Evolutionary conservation across 2,329 filamentous ascomycete species (phyloP).

Genomic region (Trichoderma sp.): DNA sequence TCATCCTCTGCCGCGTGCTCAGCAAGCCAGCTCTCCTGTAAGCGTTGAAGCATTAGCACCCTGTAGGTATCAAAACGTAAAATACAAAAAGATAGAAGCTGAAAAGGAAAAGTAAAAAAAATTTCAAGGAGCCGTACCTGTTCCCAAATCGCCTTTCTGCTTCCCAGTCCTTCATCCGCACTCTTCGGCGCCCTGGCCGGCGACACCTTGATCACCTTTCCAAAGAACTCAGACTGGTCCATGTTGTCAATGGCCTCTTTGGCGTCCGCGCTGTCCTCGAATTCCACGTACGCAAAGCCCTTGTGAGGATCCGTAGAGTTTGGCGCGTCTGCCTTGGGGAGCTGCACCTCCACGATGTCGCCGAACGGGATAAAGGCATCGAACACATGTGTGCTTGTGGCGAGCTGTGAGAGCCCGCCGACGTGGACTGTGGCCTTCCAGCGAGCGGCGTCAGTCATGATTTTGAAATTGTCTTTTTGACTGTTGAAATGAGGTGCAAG

Average conservation of each 20-base stretch:
- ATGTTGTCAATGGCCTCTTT: constrained; percentile 98
- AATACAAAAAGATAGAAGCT: background rate
- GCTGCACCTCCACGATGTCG: constrained; percentile 86
- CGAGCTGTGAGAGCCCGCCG: constrained; percentile 80
- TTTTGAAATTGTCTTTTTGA: constrained; percentile 13
- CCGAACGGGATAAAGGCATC: constrained; percentile 97
- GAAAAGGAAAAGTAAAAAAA: background rate
- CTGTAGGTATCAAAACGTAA: background rate
- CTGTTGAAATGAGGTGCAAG: no score
- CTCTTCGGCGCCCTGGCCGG: constrained; percentile 91
- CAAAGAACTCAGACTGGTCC: constrained; percentile 95
- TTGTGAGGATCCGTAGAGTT: constrained; percentile 80
- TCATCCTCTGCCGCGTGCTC: constrained; percentile 80
- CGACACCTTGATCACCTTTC: constrained; percentile 87
- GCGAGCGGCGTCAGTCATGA: constrained; percentile 79
- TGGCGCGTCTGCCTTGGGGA: constrained; percentile 84
- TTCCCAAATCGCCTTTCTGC: constrained; percentile 94
- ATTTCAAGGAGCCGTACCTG: constrained; percentile 64
- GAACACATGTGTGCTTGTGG: constrained; percentile 75
- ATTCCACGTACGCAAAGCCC: constrained; percentile 97
- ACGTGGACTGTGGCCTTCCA: constrained; percentile 93
- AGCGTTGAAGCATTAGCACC: background rate
- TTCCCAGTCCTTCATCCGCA: constrained; percentile 82
- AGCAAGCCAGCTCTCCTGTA: constrained; percentile 88
- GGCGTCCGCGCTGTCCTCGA: constrained; percentile 81